These are phyloP conservation scores for Rhodotorula paludigena DNA, from an alignment of 768 basidiomycete species.

Conservation along the genomic window DNA sequence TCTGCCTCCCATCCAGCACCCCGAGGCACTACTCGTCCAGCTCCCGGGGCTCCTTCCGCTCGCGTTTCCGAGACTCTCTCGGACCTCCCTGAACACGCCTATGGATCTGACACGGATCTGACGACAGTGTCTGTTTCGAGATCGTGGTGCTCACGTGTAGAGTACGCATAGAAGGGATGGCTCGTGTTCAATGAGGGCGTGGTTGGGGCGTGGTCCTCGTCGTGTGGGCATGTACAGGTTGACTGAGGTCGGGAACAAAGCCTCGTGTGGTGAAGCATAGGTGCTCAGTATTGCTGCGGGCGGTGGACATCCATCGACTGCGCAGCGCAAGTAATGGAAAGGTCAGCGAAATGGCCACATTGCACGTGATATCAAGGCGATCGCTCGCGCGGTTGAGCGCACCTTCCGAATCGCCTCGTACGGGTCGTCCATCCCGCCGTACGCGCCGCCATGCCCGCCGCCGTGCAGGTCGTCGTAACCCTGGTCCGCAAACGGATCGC, in stretches of 20 bases:
- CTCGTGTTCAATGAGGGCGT: too few species aligned
- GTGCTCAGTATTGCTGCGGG: neutral
- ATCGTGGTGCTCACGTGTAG: too few species aligned
- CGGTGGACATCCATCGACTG: constrained; percentile 9
- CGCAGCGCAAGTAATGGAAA: neutral
- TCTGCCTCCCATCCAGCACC: too few species aligned
- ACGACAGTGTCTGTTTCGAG: too few species aligned
- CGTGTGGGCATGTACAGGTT: neutral
- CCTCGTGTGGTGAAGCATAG: neutral
- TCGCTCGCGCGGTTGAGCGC: neutral
- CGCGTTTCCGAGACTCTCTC: too few species aligned
- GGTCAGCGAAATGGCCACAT: neutral
- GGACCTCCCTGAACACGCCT: too few species aligned
- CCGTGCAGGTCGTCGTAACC: neutral
- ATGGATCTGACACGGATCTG: too few species aligned
- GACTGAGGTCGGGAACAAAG: neutral
- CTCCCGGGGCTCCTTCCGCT: too few species aligned
- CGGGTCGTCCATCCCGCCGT: constrained; percentile 3
- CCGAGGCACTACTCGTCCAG: too few species aligned
- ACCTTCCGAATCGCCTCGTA: constrained; percentile 34
- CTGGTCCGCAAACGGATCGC: constrained; percentile 29
- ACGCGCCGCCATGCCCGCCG: neutral
- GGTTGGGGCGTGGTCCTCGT: too few species aligned
- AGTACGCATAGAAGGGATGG: too few species aligned
- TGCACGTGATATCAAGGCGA: neutral